phyloP scores from a whole-genome alignment of 306 rosid genomes.

The Castanea crenata region DNA sequence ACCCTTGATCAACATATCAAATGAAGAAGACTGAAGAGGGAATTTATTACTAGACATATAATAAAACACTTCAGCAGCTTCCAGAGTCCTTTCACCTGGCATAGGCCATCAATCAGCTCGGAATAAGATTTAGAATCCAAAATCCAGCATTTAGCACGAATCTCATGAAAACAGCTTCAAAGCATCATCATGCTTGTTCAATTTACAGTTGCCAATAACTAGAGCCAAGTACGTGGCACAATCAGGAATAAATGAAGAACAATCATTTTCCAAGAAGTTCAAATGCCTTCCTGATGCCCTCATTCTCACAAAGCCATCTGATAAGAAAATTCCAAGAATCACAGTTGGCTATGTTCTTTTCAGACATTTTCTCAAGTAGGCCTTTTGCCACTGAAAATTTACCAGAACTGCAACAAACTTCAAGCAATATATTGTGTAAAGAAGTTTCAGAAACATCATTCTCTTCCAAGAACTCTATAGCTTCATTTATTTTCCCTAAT shows the following conservation, averaged over 20 bases:
- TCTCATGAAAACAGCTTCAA: constrained; percentile 42
- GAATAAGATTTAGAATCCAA: constrained; percentile 63
- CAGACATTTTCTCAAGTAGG: constrained; percentile 55
- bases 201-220: constrained; percentile 66
- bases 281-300: constrained; percentile 45
- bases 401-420: constrained; percentile 66
- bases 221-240: constrained; percentile 65
- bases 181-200: constrained; percentile 52
- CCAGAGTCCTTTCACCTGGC: constrained; percentile 39
- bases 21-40: constrained; percentile 54
- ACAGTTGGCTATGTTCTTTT: constrained; percentile 50
- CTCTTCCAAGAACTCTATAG: constrained; percentile 60
- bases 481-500: constrained; percentile 67
- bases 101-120: constrained; percentile 64
- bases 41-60: constrained; percentile 55
- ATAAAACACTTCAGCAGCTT: constrained; percentile 60
- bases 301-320: constrained; percentile 63
- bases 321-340: constrained; percentile 75
- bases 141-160: constrained; percentile 53
- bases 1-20: constrained; percentile 55
- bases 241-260: constrained; percentile 46
- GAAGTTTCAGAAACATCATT: constrained; percentile 49
- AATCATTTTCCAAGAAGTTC: constrained; percentile 71
- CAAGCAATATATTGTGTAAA: constrained; percentile 71
- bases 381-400: constrained; percentile 41